phyloP scores from a whole-genome alignment of 345 rosid genomes.

The Rhodamnia rubescens region DNA sequence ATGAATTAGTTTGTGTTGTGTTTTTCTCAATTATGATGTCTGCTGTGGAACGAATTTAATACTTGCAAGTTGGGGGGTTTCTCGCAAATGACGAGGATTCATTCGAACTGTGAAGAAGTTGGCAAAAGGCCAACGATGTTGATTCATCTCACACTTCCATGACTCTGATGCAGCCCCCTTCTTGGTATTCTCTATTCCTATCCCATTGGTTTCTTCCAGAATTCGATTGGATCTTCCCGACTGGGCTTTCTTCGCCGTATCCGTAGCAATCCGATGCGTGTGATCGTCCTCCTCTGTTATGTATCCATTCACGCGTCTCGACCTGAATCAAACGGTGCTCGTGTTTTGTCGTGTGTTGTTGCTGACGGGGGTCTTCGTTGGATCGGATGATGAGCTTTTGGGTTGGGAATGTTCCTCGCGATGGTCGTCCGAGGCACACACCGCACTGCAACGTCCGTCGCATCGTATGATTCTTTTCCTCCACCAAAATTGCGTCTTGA shows the following conservation, averaged over 20 bases:
- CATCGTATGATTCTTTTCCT: no score
- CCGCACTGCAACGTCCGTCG: no score
- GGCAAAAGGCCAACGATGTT: not conserved
- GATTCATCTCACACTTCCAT: constrained; percentile 28
- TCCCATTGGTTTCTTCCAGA: not conserved
- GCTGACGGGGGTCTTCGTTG: not conserved
- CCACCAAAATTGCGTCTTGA: not conserved
- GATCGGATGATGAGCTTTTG: not conserved
- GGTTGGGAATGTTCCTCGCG: not conserved
- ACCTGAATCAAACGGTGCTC: no score
- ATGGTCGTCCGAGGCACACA: not conserved
- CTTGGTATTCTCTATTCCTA: no score
- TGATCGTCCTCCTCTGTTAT: not conserved
- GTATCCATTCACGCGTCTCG: no score
- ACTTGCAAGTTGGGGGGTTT: not conserved
- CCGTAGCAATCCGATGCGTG: not conserved
- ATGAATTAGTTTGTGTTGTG: not conserved
- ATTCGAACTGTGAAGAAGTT: not conserved
- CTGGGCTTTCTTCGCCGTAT: not conserved
- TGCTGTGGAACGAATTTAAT: not conserved
- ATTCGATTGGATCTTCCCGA: not conserved
- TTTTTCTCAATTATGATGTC: not conserved
- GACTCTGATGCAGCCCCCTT: constrained; percentile 29
- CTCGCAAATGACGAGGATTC: not conserved
- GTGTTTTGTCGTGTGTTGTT: not conserved